These are phyloP conservation scores for Eucalyptus curtisii DNA, from an alignment of 345 rosid species.

Conservation along the genomic window DNA sequence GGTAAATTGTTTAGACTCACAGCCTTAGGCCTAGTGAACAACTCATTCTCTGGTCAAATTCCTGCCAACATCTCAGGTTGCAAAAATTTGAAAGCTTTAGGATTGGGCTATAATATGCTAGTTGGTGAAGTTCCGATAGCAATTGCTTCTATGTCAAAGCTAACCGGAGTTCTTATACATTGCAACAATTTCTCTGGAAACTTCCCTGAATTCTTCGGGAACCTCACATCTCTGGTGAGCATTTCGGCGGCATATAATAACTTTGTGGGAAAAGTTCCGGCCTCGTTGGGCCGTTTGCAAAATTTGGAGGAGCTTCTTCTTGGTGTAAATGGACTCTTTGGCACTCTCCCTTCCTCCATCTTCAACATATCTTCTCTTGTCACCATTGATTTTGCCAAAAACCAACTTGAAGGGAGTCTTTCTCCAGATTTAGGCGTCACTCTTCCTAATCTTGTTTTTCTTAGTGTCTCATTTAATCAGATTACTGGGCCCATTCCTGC, in stretches of 20 bases:
- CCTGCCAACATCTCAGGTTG: too few species aligned
- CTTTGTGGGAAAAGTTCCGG: slow-evolving; percentile 1
- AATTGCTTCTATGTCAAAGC: too few species aligned
- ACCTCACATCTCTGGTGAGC: background rate
- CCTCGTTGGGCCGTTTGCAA: background rate
- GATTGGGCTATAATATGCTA: rapidly evolving
- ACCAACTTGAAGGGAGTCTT: slow-evolving; percentile 6
- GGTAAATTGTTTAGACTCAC: rapidly evolving
- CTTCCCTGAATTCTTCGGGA: background rate
- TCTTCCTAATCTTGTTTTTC: background rate
- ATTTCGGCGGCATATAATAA: background rate
- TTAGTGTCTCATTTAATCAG: background rate
- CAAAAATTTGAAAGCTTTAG: rapidly evolving
- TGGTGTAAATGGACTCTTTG: background rate
- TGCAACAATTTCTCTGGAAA: background rate
- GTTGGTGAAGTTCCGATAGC: too few species aligned
- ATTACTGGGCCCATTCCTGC: background rate
- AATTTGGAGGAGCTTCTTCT: background rate
- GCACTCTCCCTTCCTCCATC: background rate
- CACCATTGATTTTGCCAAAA: rapidly evolving
- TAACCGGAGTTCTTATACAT: rapidly evolving
- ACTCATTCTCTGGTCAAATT: too few species aligned
- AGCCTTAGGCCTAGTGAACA: rapidly evolving
- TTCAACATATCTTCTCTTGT: slow-evolving; percentile 2
- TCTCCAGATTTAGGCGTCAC: background rate